Conservation (phyloP, 2,329 filamentous ascomycete genomes). For the Fusarium sp. region DNA sequence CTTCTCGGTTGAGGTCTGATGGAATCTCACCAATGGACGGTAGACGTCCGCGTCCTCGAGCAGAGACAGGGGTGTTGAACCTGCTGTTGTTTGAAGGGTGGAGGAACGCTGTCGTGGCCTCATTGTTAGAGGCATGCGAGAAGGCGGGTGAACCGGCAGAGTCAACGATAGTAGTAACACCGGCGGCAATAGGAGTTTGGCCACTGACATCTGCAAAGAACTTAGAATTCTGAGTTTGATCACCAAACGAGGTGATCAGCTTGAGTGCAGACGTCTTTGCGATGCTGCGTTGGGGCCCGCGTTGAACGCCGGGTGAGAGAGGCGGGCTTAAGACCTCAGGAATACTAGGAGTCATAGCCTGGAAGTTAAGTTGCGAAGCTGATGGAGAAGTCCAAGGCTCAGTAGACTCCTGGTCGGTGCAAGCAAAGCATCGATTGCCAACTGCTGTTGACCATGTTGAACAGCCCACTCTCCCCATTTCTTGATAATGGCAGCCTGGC, state of each 20-base stretch:
- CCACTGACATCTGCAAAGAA: constrained; percentile 71
- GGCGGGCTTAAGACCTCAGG: no score
- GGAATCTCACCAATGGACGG: constrained; percentile 78
- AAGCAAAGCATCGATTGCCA: constrained; percentile 97
- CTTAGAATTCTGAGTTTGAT: constrained; percentile 69
- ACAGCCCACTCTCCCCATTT: constrained; percentile 97
- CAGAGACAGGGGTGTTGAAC: constrained; percentile 76
- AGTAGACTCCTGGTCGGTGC: constrained; percentile 48
- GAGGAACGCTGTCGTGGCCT: constrained; percentile 74
- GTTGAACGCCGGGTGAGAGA: constrained; percentile 25
- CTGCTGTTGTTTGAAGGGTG: constrained; percentile 74
- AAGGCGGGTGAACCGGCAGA: constrained; percentile 75
- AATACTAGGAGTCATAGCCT: no score
- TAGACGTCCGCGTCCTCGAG: constrained; percentile 70
- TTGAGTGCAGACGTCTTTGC: constrained; percentile 87
- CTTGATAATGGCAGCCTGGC: constrained; percentile 86
- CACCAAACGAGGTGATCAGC: constrained; percentile 89
- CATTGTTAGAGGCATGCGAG: constrained; percentile 59
- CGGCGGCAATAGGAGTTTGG: constrained; percentile 80
- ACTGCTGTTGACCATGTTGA: constrained; percentile 84
- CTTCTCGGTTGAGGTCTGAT: constrained; percentile 48
- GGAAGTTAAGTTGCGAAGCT: no score
- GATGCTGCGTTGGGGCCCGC: constrained; percentile 70
- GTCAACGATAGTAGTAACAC: constrained; percentile 87
- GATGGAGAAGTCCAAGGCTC: no score